Percentiles rank a stretch among this genome's conserved stretches.
Evolutionary conservation across 2,329 filamentous ascomycete genomes (phyloP).

Genomic region (Alternaria novae-zelandiae): DNA sequence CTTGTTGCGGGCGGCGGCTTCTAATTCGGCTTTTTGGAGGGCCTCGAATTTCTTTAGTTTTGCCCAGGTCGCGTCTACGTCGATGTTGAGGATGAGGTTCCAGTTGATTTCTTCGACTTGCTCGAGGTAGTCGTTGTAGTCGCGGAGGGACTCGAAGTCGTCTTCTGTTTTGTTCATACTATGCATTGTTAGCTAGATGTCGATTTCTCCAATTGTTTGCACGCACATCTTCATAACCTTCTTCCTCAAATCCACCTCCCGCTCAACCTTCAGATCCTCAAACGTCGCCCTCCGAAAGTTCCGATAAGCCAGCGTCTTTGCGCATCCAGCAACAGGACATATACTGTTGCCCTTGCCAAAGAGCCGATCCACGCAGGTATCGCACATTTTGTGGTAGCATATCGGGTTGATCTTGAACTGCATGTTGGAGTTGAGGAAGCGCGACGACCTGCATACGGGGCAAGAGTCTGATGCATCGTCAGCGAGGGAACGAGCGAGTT

Average conservation of each 20-base stretch:
- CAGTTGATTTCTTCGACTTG: constrained; percentile 89
- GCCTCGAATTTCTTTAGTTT: constrained; percentile 74
- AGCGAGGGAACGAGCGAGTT: constrained; percentile 23
- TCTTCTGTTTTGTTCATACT: constrained; percentile 90
- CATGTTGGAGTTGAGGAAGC: constrained; percentile 94
- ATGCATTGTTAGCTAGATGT: constrained; percentile 6
- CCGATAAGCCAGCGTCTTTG: constrained; percentile 81
- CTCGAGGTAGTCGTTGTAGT: constrained; percentile 94
- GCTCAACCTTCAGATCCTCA: constrained; percentile 83
- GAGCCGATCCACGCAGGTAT: constrained; percentile 91
- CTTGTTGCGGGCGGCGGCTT: constrained; percentile 64
- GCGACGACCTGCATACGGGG: constrained; percentile 95
- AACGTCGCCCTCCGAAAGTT: constrained; percentile 90
- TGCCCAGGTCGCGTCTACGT: constrained; percentile 68
- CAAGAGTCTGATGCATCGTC: constrained; percentile 71
- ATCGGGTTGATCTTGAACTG: constrained; percentile 95
- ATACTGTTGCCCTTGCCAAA: constrained; percentile 91
- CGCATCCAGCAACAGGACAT: constrained; percentile 89
- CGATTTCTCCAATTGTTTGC: too few species aligned
- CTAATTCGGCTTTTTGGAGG: constrained; percentile 66
- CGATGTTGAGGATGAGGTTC: constrained; percentile 77
- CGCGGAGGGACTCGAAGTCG: constrained; percentile 83
- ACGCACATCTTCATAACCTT: constrained; percentile 64
- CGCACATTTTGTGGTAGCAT: constrained; percentile 99
- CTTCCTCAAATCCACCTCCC: constrained; percentile 89